phyloP scores from a whole-genome alignment of 2,329 filamentous ascomycete species.

The Colletotrichum caudatum region DNA sequence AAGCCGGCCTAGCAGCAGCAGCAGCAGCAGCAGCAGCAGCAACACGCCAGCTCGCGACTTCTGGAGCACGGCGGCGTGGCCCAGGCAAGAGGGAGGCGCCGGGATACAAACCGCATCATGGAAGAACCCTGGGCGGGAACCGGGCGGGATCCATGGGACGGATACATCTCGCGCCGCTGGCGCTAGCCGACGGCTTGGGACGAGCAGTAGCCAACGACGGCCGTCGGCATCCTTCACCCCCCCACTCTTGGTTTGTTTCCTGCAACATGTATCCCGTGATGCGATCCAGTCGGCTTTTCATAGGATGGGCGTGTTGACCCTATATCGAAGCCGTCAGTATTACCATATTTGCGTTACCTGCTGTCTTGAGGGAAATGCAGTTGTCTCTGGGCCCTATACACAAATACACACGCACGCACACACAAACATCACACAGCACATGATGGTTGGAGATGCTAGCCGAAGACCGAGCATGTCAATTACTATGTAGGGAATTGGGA shows the following conservation, averaged over 20 bases:
- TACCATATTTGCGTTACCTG: constrained; percentile 29
- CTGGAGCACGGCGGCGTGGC: constrained; percentile 24
- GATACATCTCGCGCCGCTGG: constrained; percentile 28
- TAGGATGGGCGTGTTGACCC: constrained; percentile 19
- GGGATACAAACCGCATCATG: constrained; percentile 33
- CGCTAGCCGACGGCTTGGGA: constrained; percentile 36
- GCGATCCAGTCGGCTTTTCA: neutral
- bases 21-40: neutral
- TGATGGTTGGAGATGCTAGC: constrained; percentile 14
- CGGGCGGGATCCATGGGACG: constrained; percentile 38
- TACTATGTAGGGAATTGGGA: constrained; percentile 15
- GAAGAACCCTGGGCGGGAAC: constrained; percentile 39
- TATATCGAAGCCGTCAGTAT: constrained; percentile 24
- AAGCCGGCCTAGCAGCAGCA: constrained; percentile 25
- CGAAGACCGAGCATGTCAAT: neutral
- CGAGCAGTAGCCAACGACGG: constrained; percentile 16
- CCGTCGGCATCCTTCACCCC: constrained; percentile 2
- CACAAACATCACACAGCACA: neutral
- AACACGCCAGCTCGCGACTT: constrained; percentile 16
- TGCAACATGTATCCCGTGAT: constrained; percentile 6
- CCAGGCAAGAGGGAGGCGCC: constrained; percentile 12
- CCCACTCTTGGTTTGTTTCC: neutral
- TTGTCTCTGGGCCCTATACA: neutral
- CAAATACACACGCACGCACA: neutral
- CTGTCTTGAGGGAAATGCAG: neutral